Percentiles rank a stretch among this genome's conserved stretches.
phyloP scores from a whole-genome alignment of 495 filamentous ascomycete genomes.

The Xylaria curta region DNA sequence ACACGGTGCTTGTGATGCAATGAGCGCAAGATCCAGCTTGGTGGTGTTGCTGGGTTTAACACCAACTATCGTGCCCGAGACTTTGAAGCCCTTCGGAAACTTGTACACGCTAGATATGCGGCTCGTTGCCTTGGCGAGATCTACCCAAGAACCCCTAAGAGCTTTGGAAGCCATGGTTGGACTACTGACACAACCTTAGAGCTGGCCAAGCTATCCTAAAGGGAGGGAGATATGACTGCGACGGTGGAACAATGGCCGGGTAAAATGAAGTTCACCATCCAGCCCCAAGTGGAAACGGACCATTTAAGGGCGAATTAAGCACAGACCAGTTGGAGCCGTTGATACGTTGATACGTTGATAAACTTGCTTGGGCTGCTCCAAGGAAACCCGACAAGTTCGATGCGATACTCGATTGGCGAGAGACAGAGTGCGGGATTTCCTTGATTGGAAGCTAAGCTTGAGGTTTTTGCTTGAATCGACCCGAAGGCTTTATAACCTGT shows the following conservation, averaged over 20 bases:
- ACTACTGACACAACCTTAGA: background rate
- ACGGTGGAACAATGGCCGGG: background rate
- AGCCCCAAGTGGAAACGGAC: slow-evolving; percentile 13
- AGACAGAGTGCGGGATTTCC: background rate
- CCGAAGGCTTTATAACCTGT: background rate
- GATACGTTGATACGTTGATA: slow-evolving; percentile 1
- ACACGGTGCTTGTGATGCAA: slow-evolving; percentile 86
- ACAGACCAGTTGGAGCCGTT: slow-evolving; percentile 24
- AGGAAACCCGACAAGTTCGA: background rate
- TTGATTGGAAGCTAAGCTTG: slow-evolving; percentile 5
- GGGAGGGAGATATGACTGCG: background rate
- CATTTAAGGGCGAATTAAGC: slow-evolving; percentile 8
- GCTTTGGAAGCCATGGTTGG: slow-evolving; percentile 22
- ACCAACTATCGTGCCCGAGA: slow-evolving; percentile 87
- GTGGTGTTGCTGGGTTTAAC: slow-evolving; percentile 91
- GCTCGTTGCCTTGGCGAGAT: slow-evolving; percentile 27
- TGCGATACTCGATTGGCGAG: background rate
- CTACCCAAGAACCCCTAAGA: slow-evolving; percentile 24
- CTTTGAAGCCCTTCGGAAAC: slow-evolving; percentile 89
- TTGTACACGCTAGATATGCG: slow-evolving; percentile 59
- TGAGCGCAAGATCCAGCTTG: slow-evolving; percentile 86
- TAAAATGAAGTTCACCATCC: background rate
- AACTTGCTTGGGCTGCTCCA: background rate
- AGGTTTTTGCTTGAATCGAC: background rate
- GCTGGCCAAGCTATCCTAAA: slow-evolving; percentile 8